Conservation (phyloP, 2,329 filamentous ascomycete genomes). For the Xylariaceae sp. region DNA sequence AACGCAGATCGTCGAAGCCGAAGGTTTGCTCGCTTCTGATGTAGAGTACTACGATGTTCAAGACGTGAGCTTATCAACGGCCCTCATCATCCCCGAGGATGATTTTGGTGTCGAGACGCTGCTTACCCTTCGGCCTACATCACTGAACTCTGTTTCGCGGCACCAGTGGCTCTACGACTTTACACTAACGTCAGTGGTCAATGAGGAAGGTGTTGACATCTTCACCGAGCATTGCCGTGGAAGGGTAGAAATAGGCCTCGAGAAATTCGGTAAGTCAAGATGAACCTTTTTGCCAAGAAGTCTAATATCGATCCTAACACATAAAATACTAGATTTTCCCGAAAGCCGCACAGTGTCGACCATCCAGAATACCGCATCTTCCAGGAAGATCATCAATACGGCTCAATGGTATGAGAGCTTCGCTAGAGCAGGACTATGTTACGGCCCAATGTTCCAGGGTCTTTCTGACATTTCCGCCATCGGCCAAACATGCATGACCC, state of each 20-base stretch:
- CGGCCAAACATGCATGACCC: not conserved
- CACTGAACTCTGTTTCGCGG: conserved; percentile 1
- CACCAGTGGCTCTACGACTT: conserved; percentile 11
- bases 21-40: not conserved
- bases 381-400: conserved; percentile 5
- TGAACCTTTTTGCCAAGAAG: too few species aligned
- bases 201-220: not conserved
- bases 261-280: not conserved
- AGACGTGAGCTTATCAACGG: not conserved
- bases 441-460: conserved; percentile 14
- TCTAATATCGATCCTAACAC: too few species aligned
- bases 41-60: conserved; percentile 4
- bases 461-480: conserved; percentile 8
- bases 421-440: conserved; percentile 5
- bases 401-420: conserved; percentile 16
- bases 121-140: not conserved
- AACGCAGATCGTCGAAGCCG: conserved; percentile 16
- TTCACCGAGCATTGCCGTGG: conserved; percentile 13
- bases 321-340: not conserved
- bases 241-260: not conserved
- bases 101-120: conserved; percentile 12
- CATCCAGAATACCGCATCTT: not conserved
- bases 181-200: not conserved
- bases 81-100: conserved; percentile 9
- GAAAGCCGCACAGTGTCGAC: not conserved